A percentile compares a stretch with the other conserved stretches of the same genome.
phyloP scores from a whole-genome alignment of 441 rosid species.

The Eutrema salsugineum region DNA sequence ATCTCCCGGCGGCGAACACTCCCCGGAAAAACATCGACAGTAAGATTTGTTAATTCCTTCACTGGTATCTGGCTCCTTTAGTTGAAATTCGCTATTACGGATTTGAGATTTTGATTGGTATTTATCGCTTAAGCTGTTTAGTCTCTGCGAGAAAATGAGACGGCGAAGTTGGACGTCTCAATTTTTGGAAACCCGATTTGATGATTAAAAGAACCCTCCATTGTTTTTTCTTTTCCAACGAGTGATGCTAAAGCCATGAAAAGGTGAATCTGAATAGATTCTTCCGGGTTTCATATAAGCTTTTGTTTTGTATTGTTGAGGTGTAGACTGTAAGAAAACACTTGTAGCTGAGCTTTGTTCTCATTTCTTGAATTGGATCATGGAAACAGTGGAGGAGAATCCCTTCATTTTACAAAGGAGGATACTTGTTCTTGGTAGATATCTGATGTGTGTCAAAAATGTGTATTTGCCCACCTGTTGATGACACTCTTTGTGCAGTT shows the following conservation, averaged over 20 bases:
- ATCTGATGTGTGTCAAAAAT: neutral
- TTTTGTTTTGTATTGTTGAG: neutral
- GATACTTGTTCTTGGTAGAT: constrained; percentile 5
- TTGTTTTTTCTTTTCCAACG: neutral
- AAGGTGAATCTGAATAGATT: neutral
- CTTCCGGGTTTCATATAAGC: neutral
- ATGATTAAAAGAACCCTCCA: neutral
- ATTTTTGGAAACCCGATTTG: neutral
- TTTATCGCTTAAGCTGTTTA: neutral
- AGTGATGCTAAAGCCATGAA: neutral
- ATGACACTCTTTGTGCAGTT: neutral
- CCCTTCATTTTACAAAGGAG: too few species aligned
- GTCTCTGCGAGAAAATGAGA: neutral
- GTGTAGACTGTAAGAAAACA: neutral
- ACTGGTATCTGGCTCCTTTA: neutral
- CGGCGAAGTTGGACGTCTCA: neutral
- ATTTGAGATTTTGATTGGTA: neutral
- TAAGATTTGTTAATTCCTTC: constrained; percentile 33
- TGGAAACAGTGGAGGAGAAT: neutral
- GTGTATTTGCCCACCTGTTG: neutral
- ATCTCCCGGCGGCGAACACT: constrained; percentile 21
- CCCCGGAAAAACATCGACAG: constrained; percentile 32
- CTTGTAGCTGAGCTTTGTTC: constrained; percentile 2
- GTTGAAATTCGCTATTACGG: neutral
- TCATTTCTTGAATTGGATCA: neutral